Evolutionary conservation across 768 basidiomycete species (phyloP), one percentile per base, ranked within the genome.

Genomic region (Cytidiella melzeri): DNA sequence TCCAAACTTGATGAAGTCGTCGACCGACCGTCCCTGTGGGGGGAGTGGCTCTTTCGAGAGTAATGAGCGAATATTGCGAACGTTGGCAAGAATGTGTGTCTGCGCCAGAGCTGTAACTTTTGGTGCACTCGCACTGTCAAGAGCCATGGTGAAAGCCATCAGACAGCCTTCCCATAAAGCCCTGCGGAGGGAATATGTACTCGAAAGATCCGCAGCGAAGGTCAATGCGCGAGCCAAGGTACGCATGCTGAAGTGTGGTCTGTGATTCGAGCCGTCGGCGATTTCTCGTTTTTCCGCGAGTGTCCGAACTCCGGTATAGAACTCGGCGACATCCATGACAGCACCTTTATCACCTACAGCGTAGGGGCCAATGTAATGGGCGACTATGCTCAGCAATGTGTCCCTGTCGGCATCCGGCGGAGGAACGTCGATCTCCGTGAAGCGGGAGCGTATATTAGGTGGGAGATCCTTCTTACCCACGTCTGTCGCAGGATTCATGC

Each of bases 401-500:
- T 96, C 92, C 48, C 79, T 81, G 63, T 98, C 92, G 26, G 87
- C 76, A 59, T 99, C 96, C 3, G 95, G 94, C 3, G 94, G 79
- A n/a, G 87, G 82, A 0, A 97, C 94, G 62, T 93, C 92, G 47
- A 98, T 81, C 64, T 98, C 96, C 1, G 93, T 96, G 69, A 99
- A 98, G 25, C 88, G 82, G 9, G 86, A 80, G 28, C 94, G 83
- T 43, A 98, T 88, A 59, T 85, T 86, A 4, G 89, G 84, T 15
- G 92, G 91, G 0, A 99, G 82, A 60, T 98, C 95, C 60, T 93
- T 96, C 72, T 98, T 99, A 27, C 96, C 96, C 12, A 97, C 88
- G 58, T 99, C 96, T 3, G 94, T 99, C 0, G 96, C 96, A 4
- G 96, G 96, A 62, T 99, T 99, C 96, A 99, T 99, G 64, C 96